phyloP scores from a whole-genome alignment of 2,329 filamentous ascomycete genomes.

The Verticillium zaregamsianum region DNA sequence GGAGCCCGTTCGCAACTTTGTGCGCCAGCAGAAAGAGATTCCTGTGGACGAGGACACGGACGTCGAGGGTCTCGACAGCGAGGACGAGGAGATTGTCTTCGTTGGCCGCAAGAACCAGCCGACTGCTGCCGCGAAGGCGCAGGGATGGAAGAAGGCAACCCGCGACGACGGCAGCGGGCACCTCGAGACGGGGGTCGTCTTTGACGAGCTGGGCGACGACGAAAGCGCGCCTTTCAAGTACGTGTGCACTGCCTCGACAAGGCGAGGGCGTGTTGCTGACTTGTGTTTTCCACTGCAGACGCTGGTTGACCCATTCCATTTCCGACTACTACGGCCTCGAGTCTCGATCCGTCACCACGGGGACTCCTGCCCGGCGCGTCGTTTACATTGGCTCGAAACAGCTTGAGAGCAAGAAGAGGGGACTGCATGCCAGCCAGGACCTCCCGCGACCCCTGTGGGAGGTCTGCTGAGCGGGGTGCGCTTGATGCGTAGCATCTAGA shows the following conservation, averaged over 20 bases:
- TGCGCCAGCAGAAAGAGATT: slow-evolving; percentile 45
- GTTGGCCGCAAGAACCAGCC: slow-evolving; percentile 66
- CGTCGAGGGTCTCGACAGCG: slow-evolving; percentile 39
- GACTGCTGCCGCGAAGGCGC: slow-evolving; percentile 29
- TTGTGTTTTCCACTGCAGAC: slow-evolving; percentile 42
- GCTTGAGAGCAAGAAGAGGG: slow-evolving; percentile 20
- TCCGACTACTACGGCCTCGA: slow-evolving; percentile 87
- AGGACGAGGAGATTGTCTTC: slow-evolving; percentile 88
- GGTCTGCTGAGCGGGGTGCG: slow-evolving; percentile 36
- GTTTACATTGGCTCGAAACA: slow-evolving; percentile 77
- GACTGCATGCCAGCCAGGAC: slow-evolving; percentile 18
- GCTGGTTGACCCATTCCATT: slow-evolving; percentile 91
- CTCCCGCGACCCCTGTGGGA: slow-evolving; percentile 63
- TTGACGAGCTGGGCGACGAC: slow-evolving; percentile 74
- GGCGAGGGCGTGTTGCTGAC: slow-evolving; percentile 2
- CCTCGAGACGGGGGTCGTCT: slow-evolving; percentile 62
- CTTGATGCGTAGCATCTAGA: background rate
- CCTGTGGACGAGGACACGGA: slow-evolving; percentile 38
- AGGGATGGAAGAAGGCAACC: slow-evolving; percentile 43
- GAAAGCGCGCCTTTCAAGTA: slow-evolving; percentile 78
- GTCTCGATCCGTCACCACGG: slow-evolving; percentile 74
- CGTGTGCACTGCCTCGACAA: slow-evolving; percentile 24
- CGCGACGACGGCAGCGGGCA: slow-evolving; percentile 56
- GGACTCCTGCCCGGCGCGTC: slow-evolving; percentile 66
- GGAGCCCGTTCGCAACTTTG: slow-evolving; percentile 74